Conservation (phyloP, 805 yeast species). For the Starmerella sirachaensis region DNA sequence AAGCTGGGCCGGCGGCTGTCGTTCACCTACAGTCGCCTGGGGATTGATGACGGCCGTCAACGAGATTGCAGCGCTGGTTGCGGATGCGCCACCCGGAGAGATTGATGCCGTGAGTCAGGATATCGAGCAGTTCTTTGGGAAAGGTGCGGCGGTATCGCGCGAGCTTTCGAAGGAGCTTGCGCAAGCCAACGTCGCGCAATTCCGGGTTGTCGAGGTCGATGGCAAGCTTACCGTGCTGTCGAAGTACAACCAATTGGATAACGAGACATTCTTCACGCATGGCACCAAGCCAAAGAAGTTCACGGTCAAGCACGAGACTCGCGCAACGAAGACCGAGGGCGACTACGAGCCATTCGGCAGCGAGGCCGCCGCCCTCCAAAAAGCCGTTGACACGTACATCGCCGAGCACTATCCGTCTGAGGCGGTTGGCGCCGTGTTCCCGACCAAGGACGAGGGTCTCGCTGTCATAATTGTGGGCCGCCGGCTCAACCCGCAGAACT, state of each 20-base stretch:
- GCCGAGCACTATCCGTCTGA: slow-evolving; percentile 43
- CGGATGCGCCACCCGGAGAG: slow-evolving; percentile 50
- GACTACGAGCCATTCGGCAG: slow-evolving; percentile 9
- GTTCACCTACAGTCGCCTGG: no score
- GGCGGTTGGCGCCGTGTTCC: slow-evolving; percentile 35
- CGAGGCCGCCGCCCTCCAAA: slow-evolving; percentile 13
- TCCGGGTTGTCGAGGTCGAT: slow-evolving; percentile 20
- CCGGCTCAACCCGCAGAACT: slow-evolving; percentile 61
- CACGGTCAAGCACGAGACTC: slow-evolving; percentile 23
- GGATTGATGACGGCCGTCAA: not conserved
- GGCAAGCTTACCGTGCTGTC: slow-evolving; percentile 18
- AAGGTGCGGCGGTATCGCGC: slow-evolving; percentile 13
- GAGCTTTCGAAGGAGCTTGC: slow-evolving; percentile 28
- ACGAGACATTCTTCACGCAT: slow-evolving; percentile 23
- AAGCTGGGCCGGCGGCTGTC: no score
- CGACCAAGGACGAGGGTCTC: slow-evolving; percentile 24
- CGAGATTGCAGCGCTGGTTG: slow-evolving; percentile 27
- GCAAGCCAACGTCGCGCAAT: slow-evolving; percentile 31
- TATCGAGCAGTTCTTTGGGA: slow-evolving; percentile 26
- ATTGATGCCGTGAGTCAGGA: slow-evolving; percentile 34
- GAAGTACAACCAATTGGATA: slow-evolving; percentile 18
- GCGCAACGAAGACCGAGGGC: slow-evolving; percentile 14
- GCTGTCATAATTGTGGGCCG: slow-evolving; percentile 56
- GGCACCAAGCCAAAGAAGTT: slow-evolving; percentile 22
- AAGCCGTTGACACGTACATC: slow-evolving; percentile 40